Evolutionary conservation across 345 rosid genomes (phyloP), one percentile per base, ranked within the genome.

Genomic region (Brassica rapa): DNA sequence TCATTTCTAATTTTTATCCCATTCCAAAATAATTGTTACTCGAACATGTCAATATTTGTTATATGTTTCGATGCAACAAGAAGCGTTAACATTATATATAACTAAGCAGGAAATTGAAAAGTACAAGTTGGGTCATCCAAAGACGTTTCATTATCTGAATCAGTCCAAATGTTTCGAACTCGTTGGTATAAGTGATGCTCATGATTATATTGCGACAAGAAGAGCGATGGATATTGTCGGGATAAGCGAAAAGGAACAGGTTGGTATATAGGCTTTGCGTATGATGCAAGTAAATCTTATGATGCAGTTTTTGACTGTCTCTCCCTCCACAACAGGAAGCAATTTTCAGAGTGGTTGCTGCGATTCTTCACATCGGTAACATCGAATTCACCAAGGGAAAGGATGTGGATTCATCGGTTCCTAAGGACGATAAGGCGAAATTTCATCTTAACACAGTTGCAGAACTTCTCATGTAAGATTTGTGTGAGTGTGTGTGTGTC

Each of bases 301-400:
- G 41, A 19, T 19, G 19, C 19, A 19, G 19, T 19, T 19, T 19
- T 19, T 19, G 19, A 19, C 19, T 19, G 19, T 19, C 19, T 19
- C 27, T 24, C n/a, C 63, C 15, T 23, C 29, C 24, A 1, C 61
- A 59, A 59, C 39, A 68, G 72, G 72, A 68, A 9, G 72, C 72
- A 68, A 68, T 68, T 8, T 68, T 68, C 39, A 25, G 72, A n/a
- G 72, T 68, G 14, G 72, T 68, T 8, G 72, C 72, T 24, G 72
- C 72, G 1, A 49, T 68, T 27, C 72, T 68, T 46, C 72, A 68
- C 8, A 29, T 68, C 2, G 72, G 72, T 0, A 68, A 68, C 8
- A n/a, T 68, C 32, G 72, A 68, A 1, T 68, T 68, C 32, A 9
- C 37, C 0, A 68, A 68, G 24, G 72, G 72, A 14, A 23, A 68